A percentile compares a stretch with the other conserved stretches of the same genome.
phyloP scores from a whole-genome alignment of 2,329 filamentous ascomycete genomes.

The Fusarium haematococcum region DNA sequence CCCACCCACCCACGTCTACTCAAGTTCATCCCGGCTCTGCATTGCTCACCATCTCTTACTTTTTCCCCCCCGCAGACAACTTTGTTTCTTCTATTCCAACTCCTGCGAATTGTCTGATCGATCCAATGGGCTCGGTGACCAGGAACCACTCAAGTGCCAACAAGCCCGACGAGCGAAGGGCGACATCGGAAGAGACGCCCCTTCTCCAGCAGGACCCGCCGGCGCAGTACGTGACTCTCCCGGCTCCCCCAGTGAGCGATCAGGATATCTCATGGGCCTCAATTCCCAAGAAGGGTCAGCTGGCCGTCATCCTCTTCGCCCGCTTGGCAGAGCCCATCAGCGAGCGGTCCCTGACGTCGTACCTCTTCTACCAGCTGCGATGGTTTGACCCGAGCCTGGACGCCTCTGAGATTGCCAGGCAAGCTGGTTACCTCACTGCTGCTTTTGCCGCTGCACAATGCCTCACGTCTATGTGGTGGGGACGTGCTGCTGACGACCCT shows the following conservation, averaged over 20 bases:
- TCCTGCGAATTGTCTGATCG: neutral
- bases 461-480: constrained; percentile 34
- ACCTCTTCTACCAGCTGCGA: neutral
- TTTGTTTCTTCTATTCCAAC: neutral
- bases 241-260: neutral
- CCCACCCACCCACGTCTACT: neutral
- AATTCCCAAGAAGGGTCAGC: neutral
- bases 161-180: neutral
- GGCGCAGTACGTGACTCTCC: neutral
- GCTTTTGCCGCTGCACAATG: constrained; percentile 37
- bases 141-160: neutral
- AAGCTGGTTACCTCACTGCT: constrained; percentile 30
- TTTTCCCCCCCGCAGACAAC: neutral
- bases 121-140: neutral
- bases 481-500: constrained; percentile 27
- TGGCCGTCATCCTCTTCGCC: neutral
- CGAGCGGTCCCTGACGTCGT: neutral
- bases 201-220: neutral
- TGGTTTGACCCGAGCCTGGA: neutral
- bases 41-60: neutral
- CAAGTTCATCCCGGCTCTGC: neutral
- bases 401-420: neutral
- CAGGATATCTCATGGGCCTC: neutral
- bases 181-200: neutral
- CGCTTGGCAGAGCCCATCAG: neutral